phyloP scores from a whole-genome alignment of 2,329 filamentous ascomycete species.

The Aspergillus neotritici region DNA sequence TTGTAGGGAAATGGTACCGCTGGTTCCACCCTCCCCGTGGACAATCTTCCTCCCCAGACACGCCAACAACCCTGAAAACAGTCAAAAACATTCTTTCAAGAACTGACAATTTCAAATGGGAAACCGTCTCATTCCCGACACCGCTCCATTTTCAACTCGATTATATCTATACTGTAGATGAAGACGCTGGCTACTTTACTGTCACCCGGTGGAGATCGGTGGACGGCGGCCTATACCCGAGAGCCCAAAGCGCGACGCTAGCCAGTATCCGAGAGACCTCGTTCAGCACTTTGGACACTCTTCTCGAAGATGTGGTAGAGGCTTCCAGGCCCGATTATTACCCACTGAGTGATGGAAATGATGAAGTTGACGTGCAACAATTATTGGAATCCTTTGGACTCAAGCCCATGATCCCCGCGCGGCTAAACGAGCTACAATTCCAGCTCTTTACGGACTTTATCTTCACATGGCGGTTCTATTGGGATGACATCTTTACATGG shows the following conservation, averaged over 20 bases:
- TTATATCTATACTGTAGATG: too few species aligned
- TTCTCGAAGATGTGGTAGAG: too few species aligned
- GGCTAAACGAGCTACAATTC: slow-evolving; percentile 9
- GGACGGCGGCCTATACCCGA: too few species aligned
- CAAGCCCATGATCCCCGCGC: neutral
- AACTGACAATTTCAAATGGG: neutral
- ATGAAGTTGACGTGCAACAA: slow-evolving; percentile 1
- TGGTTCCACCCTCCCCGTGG: neutral
- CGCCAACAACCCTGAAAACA: neutral
- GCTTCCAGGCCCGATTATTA: too few species aligned
- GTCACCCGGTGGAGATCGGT: too few species aligned
- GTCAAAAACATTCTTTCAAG: slow-evolving; percentile 1
- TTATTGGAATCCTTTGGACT: neutral
- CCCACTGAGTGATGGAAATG: too few species aligned
- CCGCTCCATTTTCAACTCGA: too few species aligned
- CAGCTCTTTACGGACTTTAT: slow-evolving; percentile 6
- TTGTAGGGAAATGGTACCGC: slow-evolving; percentile 4
- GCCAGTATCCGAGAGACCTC: too few species aligned
- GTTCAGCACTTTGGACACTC: too few species aligned
- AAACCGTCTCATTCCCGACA: too few species aligned
- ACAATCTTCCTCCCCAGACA: neutral
- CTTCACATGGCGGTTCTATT: slow-evolving; percentile 4
- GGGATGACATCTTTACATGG: slow-evolving; percentile 1
- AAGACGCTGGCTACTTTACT: too few species aligned
- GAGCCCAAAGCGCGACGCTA: too few species aligned